Conservation (phyloP, 805 yeast species). For the Teunomyces gatunensis region DNA sequence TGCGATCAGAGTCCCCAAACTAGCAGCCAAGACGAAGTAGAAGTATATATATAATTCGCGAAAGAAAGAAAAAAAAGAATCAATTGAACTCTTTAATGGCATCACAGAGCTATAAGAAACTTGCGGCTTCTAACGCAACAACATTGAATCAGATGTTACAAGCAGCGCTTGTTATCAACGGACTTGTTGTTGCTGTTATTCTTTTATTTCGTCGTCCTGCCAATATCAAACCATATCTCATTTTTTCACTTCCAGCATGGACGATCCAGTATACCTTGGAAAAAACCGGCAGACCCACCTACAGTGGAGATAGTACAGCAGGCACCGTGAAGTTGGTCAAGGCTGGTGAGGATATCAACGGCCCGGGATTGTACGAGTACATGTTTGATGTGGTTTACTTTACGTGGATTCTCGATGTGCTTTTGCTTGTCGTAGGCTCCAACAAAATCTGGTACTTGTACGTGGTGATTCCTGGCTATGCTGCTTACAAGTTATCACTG, state of each 20-base stretch:
- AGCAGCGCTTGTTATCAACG: conserved; percentile 35
- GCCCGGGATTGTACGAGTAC: conserved; percentile 67
- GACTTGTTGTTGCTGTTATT: conserved; percentile 35
- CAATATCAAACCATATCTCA: conserved; percentile 36
- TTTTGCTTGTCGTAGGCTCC: conserved; percentile 53
- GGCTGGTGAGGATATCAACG: conserved; percentile 62
- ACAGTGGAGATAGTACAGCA: conserved; percentile 34
- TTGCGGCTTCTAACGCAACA: conserved; percentile 40
- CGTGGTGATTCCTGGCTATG: conserved; percentile 51
- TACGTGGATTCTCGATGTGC: conserved; percentile 55
- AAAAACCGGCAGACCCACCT: conserved; percentile 58
- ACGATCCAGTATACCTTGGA: conserved; percentile 55
- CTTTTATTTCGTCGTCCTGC: conserved; percentile 39
- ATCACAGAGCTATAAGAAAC: conserved; percentile 54
- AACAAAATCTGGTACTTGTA: conserved; percentile 60
- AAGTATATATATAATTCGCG: no score
- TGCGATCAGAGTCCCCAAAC: conserved; percentile 22
- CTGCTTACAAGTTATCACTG: conserved; percentile 45
- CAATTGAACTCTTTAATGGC: conserved; percentile 41
- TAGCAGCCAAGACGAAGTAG: conserved; percentile 6
- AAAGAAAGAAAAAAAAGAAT: no score
- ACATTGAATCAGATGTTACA: conserved; percentile 39
- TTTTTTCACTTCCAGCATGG: conserved; percentile 37
- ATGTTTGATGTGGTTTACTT: conserved; percentile 68
- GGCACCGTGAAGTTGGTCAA: conserved; percentile 35